Percentiles rank a stretch among this genome's conserved stretches.
Conservation (phyloP, 83 land plant genomes). For the Thuja plicata region DNA sequence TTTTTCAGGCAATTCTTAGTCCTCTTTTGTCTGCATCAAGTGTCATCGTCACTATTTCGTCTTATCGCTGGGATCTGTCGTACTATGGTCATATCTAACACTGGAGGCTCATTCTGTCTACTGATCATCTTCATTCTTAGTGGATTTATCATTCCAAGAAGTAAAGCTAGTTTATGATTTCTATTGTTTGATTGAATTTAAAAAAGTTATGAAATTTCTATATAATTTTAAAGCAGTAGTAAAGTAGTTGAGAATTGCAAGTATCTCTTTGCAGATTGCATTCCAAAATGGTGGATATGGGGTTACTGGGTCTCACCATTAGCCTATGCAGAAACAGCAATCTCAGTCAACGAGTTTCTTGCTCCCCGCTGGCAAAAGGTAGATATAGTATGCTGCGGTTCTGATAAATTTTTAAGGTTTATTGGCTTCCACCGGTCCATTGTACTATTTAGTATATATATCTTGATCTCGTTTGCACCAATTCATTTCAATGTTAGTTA, state of each 20-base stretch:
- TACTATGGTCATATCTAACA: slow-evolving; percentile 27
- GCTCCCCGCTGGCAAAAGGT: slow-evolving; percentile 82
- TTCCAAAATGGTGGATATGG: slow-evolving; percentile 79
- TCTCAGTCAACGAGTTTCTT: slow-evolving; percentile 70
- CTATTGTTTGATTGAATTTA: neutral
- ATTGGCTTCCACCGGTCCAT: neutral
- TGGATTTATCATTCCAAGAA: slow-evolving; percentile 34
- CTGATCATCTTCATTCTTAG: slow-evolving; percentile 29
- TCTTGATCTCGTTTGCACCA: neutral
- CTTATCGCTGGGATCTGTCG: slow-evolving; percentile 26
- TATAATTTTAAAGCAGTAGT: neutral
- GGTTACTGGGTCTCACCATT: slow-evolving; percentile 84
- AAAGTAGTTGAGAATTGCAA: neutral
- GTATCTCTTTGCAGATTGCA: slow-evolving; percentile 32
- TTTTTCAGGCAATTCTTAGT: slow-evolving; percentile 29
- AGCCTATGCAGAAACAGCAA: slow-evolving; percentile 62
- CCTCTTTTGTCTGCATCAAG: slow-evolving; percentile 28
- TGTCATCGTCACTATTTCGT: slow-evolving; percentile 32
- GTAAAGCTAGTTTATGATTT: slow-evolving; percentile 15
- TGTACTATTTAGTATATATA: neutral
- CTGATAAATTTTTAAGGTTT: neutral
- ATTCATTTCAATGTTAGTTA: neutral
- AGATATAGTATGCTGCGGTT: neutral
- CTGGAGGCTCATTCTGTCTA: slow-evolving; percentile 23
- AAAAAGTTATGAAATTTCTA: neutral